phyloP scores from a whole-genome alignment of 2,329 filamentous ascomycete genomes.

The Cytospora mali region DNA sequence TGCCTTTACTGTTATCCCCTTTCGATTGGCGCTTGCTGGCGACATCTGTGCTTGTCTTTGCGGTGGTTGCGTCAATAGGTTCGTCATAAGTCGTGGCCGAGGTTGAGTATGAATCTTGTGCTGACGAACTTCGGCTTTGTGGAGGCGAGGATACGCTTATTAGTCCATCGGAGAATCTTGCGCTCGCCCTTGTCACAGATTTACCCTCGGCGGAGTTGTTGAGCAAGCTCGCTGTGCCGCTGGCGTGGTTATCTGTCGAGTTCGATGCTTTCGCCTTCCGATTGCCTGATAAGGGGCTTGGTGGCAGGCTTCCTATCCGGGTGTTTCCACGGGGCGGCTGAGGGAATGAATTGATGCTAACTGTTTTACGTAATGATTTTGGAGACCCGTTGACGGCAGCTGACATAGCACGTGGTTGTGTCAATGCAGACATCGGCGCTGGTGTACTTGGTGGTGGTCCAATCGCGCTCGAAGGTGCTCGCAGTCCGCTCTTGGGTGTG shows the following conservation, averaged over 20 bases:
- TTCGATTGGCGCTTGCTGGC: constrained; percentile 55
- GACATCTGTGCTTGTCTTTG: constrained; percentile 37
- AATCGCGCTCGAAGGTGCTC: constrained; percentile 61
- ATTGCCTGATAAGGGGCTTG: constrained; percentile 57
- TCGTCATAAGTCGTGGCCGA: constrained; percentile 90
- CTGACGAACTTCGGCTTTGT: constrained; percentile 88
- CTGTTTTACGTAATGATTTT: constrained; percentile 78
- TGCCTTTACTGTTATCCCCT: constrained; percentile 81
- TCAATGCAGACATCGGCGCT: constrained; percentile 55
- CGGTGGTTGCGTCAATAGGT: constrained; percentile 56
- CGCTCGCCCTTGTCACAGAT: constrained; percentile 63
- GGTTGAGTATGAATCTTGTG: constrained; percentile 89
- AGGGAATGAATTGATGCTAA: constrained; percentile 93
- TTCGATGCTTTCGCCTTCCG: constrained; percentile 61
- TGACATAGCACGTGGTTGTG: constrained; percentile 58
- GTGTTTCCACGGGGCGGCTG: constrained; percentile 75
- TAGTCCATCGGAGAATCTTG: constrained; percentile 72
- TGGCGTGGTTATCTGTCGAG: constrained; percentile 54
- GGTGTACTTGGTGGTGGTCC: constrained; percentile 53
- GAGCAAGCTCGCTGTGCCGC: constrained; percentile 69
- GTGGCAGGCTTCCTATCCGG: constrained; percentile 62
- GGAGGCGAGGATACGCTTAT: constrained; percentile 80
- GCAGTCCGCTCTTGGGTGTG: constrained; percentile 60
- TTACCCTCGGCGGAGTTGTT: constrained; percentile 80
- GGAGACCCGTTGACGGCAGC: constrained; percentile 57